Conservation (phyloP, 495 filamentous ascomycete genomes). For the Glonium stellatum region DNA sequence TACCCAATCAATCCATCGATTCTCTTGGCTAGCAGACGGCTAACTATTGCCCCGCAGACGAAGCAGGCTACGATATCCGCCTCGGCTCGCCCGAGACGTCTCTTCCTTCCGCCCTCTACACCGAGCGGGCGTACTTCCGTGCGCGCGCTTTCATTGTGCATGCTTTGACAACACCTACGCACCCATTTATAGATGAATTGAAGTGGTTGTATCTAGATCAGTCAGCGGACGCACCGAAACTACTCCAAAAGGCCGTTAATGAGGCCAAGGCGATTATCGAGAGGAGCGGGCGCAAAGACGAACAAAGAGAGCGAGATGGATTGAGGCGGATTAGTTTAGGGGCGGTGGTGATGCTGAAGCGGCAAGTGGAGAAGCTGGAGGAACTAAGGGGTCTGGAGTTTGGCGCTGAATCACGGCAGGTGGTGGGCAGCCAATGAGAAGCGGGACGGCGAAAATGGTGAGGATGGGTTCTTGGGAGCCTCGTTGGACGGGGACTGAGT, state of each 20-base stretch:
- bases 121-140: constrained; percentile 50
- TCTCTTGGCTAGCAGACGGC: too few relatives aligned
- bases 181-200: constrained; percentile 46
- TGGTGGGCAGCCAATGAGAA: too few relatives aligned
- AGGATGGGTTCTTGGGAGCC: too few relatives aligned
- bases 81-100: constrained; percentile 39
- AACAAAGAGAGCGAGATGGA: constrained; percentile 25
- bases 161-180: constrained; percentile 39
- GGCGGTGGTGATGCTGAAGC: constrained; percentile 39
- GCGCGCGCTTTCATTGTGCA: constrained; percentile 48
- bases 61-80: constrained; percentile 51
- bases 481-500: too few relatives aligned
- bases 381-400: constrained; percentile 4
- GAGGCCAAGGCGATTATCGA: constrained; percentile 35
- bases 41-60: constrained; percentile 37
- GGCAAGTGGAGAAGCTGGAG: constrained; percentile 37
- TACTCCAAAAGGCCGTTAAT: constrained; percentile 38
- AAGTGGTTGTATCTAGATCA: constrained; percentile 42
- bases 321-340: constrained; percentile 34
- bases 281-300: constrained; percentile 11
- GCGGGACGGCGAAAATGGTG: too few relatives aligned
- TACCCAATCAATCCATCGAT: too few relatives aligned
- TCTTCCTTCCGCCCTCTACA: constrained; percentile 46
- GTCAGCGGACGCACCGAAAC: constrained; percentile 28
- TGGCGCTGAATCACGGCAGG: too few relatives aligned